Percentiles rank a stretch among this genome's conserved stretches.
Evolutionary conservation across 2,329 filamentous ascomycete species (phyloP).

Genomic region (Sordariomycetes sp.): DNA sequence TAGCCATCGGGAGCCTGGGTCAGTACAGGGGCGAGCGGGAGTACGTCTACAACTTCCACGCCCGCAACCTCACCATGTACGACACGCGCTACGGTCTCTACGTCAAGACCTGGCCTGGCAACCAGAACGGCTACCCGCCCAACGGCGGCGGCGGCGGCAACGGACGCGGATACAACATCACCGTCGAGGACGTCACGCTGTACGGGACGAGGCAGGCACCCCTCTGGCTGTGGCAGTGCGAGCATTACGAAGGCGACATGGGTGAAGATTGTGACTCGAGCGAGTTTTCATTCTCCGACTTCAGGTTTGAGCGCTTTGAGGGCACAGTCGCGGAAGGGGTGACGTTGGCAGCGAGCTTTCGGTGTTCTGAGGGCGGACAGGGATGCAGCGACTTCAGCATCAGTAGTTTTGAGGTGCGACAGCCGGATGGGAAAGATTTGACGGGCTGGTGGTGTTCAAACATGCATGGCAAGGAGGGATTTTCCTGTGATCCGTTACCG

Average conservation of each 20-base stretch:
- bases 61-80: conserved; percentile 33
- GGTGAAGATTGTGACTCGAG: conserved; percentile 24
- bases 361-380: conserved; percentile 19
- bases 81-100: conserved; percentile 40
- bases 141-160: conserved; percentile 50
- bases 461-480: conserved; percentile 12
- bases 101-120: conserved; percentile 50
- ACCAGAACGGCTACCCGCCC: conserved; percentile 38
- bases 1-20: conserved; percentile 49
- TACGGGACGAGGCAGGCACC: conserved; percentile 16
- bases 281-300: conserved; percentile 17
- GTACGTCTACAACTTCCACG: conserved; percentile 37
- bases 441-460: conserved; percentile 17
- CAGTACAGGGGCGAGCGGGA: conserved; percentile 41
- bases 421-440: conserved; percentile 8
- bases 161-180: conserved; percentile 25
- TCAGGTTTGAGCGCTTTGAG: conserved; percentile 15
- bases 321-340: conserved; percentile 18
- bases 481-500: conserved; percentile 10
- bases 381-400: conserved; percentile 20
- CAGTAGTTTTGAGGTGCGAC: conserved; percentile 12
- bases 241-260: conserved; percentile 21
- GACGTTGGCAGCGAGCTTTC: conserved; percentile 15
- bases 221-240: conserved; percentile 24
- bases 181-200: conserved; percentile 19